These are phyloP conservation scores for Kokia cookei DNA, from an alignment of 441 rosid genomes.

Conservation along the genomic window DNA sequence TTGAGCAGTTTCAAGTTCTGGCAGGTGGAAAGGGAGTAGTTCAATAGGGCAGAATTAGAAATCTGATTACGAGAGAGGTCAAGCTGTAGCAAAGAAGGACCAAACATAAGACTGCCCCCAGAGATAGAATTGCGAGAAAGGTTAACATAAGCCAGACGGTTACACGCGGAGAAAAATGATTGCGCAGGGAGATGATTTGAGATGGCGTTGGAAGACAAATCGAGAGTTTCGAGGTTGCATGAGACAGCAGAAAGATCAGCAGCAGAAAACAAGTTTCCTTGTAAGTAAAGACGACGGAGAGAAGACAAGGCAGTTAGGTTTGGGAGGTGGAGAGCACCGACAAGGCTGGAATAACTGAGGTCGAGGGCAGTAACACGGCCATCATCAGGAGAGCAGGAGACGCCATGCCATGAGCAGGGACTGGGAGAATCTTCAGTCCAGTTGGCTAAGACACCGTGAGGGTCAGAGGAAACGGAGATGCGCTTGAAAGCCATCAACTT, in stretches of 20 bases:
- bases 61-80: constrained; percentile 53
- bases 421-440: constrained; percentile 47
- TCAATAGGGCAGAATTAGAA: constrained; percentile 35
- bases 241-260: constrained; percentile 36
- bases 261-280: constrained; percentile 49
- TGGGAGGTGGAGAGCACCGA: constrained; percentile 43
- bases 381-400: constrained; percentile 50
- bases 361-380: constrained; percentile 46
- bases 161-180: constrained; percentile 39
- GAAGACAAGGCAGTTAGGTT: constrained; percentile 45
- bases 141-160: constrained; percentile 29
- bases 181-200: constrained; percentile 34
- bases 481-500: constrained; percentile 55
- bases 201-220: constrained; percentile 49
- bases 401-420: constrained; percentile 75
- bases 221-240: constrained; percentile 40
- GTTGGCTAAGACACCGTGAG: constrained; percentile 33
- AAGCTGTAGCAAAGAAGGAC: constrained; percentile 47
- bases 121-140: constrained; percentile 52
- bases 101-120: constrained; percentile 37
- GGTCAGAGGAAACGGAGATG: constrained; percentile 56
- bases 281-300: constrained; percentile 47
- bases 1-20: constrained; percentile 52
- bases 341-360: constrained; percentile 52
- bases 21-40: constrained; percentile 35